Evolutionary conservation across 2,329 filamentous ascomycete genomes (phyloP), one percentile per base, ranked within the genome.

Genomic region (Colletotrichum liriopes): DNA sequence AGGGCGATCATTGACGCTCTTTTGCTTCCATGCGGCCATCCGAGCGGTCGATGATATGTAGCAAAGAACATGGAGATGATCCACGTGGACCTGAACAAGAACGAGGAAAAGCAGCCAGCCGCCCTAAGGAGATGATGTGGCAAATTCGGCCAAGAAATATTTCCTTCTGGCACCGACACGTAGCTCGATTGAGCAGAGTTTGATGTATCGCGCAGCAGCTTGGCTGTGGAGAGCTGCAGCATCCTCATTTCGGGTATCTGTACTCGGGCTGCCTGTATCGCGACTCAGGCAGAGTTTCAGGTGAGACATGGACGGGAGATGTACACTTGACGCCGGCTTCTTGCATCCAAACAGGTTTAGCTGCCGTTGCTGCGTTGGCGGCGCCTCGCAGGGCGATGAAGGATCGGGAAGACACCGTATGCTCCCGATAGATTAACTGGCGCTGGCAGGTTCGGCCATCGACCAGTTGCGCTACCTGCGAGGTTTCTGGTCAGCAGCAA

Each of bases 291-390:
- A 56, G 66, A 43, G 35, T 35, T 45, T n/a, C 55, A 49, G 32
- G 47, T 60, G 54, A 65, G 59, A 72, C 70, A 65, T 18, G 43
- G 54, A 52, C 69, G 65, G 69, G 52, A 69, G 59, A 60, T 58
- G 65, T 49, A 60, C 59, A 60, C 65, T 60, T 70, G 70, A 70
- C 70, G 60, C 47, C 41, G 55, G 54, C 32, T 65, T 51, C 37
- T 26, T 65, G 60, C 59, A 65, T 60, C 60, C 23, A 37, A 39
- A 54, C 23, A 29, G 47, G 65, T 47, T 39, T 70, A 65, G 52
- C n/a, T 64, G 54, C 65, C 65, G 54, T 69, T 70, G 70, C 54
- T 72, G 65, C 37, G 70, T 55, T 72, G 70, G 65, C 70, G 43
- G 62, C 62, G 70, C 65, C 69, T 72, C 20, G 59, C 69, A 64